Percentiles rank a stretch among this genome's conserved stretches.
These are phyloP conservation scores for Epichloe gansuensis DNA, from an alignment of 2,329 filamentous ascomycete genomes.

Conservation along the genomic window DNA sequence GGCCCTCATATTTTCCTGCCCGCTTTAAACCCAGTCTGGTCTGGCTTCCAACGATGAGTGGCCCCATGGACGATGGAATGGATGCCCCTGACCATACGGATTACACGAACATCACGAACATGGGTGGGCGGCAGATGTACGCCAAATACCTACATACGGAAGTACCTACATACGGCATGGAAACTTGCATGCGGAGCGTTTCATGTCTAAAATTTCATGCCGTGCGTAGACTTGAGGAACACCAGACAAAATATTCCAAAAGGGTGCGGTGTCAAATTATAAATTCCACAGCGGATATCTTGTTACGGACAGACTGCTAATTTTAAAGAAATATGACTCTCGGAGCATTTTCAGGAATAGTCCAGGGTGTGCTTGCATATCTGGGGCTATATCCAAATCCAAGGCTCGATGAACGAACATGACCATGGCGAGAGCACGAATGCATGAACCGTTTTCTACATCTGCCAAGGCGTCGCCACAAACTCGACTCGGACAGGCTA, in stretches of 20 bases:
- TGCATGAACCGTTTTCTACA: neutral
- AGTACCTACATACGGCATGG: neutral
- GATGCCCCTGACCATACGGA: neutral
- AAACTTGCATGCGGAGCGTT: constrained; percentile 2
- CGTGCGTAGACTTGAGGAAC: neutral
- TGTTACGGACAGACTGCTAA: no score
- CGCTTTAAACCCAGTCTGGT: neutral
- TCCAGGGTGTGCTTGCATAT: no score
- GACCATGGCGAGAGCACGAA: neutral
- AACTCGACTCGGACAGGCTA: neutral
- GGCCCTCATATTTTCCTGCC: neutral
- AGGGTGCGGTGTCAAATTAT: no score
- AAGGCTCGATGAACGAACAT: no score
- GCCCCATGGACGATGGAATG: neutral
- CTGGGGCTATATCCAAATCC: no score
- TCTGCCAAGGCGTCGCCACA: neutral
- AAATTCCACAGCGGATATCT: no score
- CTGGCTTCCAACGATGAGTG: neutral
- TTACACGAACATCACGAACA: neutral
- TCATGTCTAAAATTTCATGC: neutral
- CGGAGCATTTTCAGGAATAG: no score
- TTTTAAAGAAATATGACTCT: no score
- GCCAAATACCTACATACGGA: neutral
- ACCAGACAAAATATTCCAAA: neutral
- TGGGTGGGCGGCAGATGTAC: constrained; percentile 4